These are phyloP conservation scores for Cladosporium sp. DNA, from an alignment of 2,329 filamentous ascomycete species.

Conservation along the genomic window DNA sequence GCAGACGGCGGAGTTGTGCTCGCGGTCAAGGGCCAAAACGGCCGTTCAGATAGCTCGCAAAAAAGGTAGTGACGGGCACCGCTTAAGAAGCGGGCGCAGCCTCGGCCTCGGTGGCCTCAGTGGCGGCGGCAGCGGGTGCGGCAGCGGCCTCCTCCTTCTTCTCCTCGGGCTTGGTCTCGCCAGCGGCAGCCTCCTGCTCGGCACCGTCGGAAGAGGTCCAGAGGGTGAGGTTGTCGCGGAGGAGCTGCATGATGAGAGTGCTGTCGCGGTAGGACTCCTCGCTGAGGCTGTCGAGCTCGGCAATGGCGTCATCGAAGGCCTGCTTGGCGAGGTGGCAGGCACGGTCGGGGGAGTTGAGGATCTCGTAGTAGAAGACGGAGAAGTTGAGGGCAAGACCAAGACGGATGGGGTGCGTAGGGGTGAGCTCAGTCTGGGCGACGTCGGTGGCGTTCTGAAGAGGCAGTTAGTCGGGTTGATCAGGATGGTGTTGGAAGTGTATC, in stretches of 20 bases:
- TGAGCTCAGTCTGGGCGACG: constrained; percentile 95
- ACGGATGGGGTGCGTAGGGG: constrained; percentile 95
- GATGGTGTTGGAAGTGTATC: neutral
- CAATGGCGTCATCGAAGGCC: constrained; percentile 97
- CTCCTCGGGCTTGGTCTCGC: constrained; percentile 53
- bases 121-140: constrained; percentile 36
- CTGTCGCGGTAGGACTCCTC: constrained; percentile 99
- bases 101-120: constrained; percentile 15
- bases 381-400: constrained; percentile 98
- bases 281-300: constrained; percentile 94
- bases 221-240: constrained; percentile 95
- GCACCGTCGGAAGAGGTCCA: constrained; percentile 92
- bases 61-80: neutral
- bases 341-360: constrained; percentile 94
- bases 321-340: constrained; percentile 99
- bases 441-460: constrained; percentile 79
- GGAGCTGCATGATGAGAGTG: constrained; percentile 98
- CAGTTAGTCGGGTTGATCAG: constrained; percentile 11
- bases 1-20: constrained; percentile 11
- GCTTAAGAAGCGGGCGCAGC: constrained; percentile 17
- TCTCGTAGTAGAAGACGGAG: constrained; percentile 99
- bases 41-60: constrained; percentile 9
- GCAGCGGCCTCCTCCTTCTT: constrained; percentile 37
- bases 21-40: constrained; percentile 2
- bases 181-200: constrained; percentile 65